These are phyloP conservation scores for Cerioporus squamosus DNA, from an alignment of 1,284 basidiomycete genomes.

Conservation along the genomic window DNA sequence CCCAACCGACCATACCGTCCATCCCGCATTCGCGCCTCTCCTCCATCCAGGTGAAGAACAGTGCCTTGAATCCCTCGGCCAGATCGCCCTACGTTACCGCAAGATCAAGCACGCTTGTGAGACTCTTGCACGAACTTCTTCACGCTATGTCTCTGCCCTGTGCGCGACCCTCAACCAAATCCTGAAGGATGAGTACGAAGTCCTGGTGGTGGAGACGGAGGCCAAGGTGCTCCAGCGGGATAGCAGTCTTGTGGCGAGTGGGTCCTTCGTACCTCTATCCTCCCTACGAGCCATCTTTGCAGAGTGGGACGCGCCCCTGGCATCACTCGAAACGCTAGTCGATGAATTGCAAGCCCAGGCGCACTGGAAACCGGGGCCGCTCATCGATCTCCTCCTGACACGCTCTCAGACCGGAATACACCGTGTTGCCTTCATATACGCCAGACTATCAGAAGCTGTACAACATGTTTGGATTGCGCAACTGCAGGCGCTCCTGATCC, in stretches of 20 bases:
- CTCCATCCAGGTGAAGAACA: slow-evolving; percentile 88
- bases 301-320: slow-evolving; percentile 83
- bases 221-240: slow-evolving; percentile 76
- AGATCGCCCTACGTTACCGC: slow-evolving; percentile 73
- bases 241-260: slow-evolving; percentile 68
- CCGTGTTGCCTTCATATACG: slow-evolving; percentile 71
- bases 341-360: slow-evolving; percentile 59
- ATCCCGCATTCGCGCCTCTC: slow-evolving; percentile 69
- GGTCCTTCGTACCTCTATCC: slow-evolving; percentile 83
- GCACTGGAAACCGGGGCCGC: slow-evolving; percentile 70
- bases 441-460: slow-evolving; percentile 70
- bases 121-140: slow-evolving; percentile 59
- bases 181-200: slow-evolving; percentile 79
- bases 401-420: slow-evolving; percentile 78
- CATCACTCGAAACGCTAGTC: slow-evolving; percentile 66
- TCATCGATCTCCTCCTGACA: slow-evolving; percentile 76
- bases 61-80: slow-evolving; percentile 74
- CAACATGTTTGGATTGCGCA: slow-evolving; percentile 82
- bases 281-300: slow-evolving; percentile 81
- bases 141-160: slow-evolving; percentile 78
- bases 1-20: slow-evolving; percentile 56
- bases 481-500: slow-evolving; percentile 76
- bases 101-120: slow-evolving; percentile 64
- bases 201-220: slow-evolving; percentile 81
- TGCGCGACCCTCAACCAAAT: slow-evolving; percentile 74